Evolutionary conservation across 495 filamentous ascomycete genomes (phyloP), one percentile per base, ranked within the genome.

Genomic region (Penicillium pulvis): DNA sequence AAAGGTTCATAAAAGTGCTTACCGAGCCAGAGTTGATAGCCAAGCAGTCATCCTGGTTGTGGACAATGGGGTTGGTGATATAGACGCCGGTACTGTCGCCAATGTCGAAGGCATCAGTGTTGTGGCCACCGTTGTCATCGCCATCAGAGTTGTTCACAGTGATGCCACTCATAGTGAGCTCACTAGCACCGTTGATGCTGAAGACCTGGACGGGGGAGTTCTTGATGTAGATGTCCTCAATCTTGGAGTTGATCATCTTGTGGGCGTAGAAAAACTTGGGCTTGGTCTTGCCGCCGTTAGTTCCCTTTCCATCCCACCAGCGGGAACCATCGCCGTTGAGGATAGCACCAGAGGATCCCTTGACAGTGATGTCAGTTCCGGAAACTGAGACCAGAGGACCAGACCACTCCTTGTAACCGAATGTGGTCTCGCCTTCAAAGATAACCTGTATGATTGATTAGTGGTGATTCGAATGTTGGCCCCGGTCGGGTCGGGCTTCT

Each of bases 91-190:
- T 75, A 4, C 74, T 79, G 1, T 60, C 64, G 9, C 85, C 80
- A 57, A 90, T 75, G 57, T 89, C 87, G 65, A 89, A 90, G 5
- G 76, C 87, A 61, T 90, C 87, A 4, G 87, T 88, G 70, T 89
- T 90, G 57, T 86, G 81, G 8, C 81, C 86, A 12, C 71, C 68
- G 16, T 60, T 60, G 4, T 47, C 60, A 51, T 84, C 79, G 20
- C 85, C 87, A 17, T 73, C 85, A 5, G 73, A 73, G 71, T 87
- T 85, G 58, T 89, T 79, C 57, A 90, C 82, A 5, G 80, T 85
- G 58, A 89, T 77, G 35, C 71, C 63, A 26, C 66, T 70, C 30
- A 90, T 50, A 0, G 73, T 81, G 9, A 89, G 70, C 23, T 78
- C 75, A 11, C 75, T 66, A 6, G 69, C 68, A 26, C 57, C 62